Evolutionary conservation across 2,329 filamentous ascomycete genomes (phyloP).

Genomic region (Madurella fahalii): DNA sequence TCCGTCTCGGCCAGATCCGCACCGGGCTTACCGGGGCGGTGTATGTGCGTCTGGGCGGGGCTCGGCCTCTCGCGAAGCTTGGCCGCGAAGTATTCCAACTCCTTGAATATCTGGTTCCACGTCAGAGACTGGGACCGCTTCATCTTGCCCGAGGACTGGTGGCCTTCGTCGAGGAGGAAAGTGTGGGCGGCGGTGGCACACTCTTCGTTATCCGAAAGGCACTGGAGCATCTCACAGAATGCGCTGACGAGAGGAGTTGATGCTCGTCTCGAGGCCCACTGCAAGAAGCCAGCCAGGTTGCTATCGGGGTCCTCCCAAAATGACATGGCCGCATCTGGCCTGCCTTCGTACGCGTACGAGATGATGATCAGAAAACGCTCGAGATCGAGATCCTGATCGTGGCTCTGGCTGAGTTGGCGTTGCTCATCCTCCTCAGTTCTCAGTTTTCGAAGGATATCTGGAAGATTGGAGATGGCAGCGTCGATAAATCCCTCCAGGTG

Average conservation of each 20-base stretch:
- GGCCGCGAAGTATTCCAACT: conserved; percentile 77
- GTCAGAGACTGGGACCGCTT: conserved; percentile 80
- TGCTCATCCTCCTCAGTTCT: conserved; percentile 89
- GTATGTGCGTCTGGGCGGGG: conserved; percentile 46
- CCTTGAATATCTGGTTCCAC: conserved; percentile 88
- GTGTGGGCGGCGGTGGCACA: conserved; percentile 82
- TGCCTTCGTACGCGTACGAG: conserved; percentile 83
- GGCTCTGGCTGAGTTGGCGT: conserved; percentile 60
- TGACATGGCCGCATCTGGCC: conserved; percentile 75
- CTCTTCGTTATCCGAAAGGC: conserved; percentile 76
- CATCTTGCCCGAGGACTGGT: conserved; percentile 70
- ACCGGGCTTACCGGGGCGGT: conserved; percentile 57
- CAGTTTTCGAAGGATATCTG: conserved; percentile 81
- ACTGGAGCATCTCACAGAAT: conserved; percentile 93
- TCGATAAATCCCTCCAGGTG: conserved; percentile 86
- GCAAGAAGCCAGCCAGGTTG: conserved; percentile 89
- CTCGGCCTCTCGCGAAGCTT: conserved; percentile 71
- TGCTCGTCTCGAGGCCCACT: conserved; percentile 93
- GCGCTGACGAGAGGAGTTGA: conserved; percentile 94
- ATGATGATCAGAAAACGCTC: conserved; percentile 92
- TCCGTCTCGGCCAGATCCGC: conserved; percentile 72
- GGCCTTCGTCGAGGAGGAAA: conserved; percentile 83
- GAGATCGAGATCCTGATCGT: conserved; percentile 68
- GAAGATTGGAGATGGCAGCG: conserved; percentile 91
- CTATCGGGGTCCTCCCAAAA: conserved; percentile 94